These are phyloP conservation scores for Boletus reticuloceps DNA, from an alignment of 768 basidiomycete genomes.

Conservation along the genomic window DNA sequence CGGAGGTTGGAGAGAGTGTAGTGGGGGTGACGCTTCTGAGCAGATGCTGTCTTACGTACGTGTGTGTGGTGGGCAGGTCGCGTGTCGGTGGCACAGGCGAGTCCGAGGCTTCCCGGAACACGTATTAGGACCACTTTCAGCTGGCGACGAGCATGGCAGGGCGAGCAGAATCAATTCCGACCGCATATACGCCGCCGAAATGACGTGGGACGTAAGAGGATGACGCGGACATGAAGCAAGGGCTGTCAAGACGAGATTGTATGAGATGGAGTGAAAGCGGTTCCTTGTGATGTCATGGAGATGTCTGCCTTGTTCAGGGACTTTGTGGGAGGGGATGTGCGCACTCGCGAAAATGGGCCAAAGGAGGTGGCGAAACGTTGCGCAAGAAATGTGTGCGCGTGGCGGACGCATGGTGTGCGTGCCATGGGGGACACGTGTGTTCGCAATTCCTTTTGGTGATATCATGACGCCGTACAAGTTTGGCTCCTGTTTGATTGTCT, in stretches of 20 bases:
- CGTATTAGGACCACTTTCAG: conserved; percentile 1
- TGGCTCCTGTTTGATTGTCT: conserved; percentile 12
- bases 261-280: not conserved
- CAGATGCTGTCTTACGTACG: conserved; percentile 7
- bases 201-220: not conserved
- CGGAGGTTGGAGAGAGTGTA: conserved; percentile 1
- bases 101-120: conserved; percentile 13
- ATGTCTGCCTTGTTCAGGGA: conserved; percentile 2
- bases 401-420: conserved; percentile 29
- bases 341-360: not conserved
- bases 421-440: conserved; percentile 27
- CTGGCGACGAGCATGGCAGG: conserved; percentile 1
- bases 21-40: not conserved
- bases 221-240: conserved; percentile 11
- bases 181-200: not conserved
- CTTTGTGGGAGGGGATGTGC: not conserved
- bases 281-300: conserved; percentile 5
- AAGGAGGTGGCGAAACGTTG: conserved; percentile 9
- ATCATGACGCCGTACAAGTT: conserved; percentile 17
- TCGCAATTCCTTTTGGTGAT: conserved; percentile 9
- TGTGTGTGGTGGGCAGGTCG: not conserved
- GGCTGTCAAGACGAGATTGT: not conserved
- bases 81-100: conserved; percentile 1
- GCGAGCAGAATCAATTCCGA: no score
- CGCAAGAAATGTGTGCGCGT: conserved; percentile 8